phyloP scores from a whole-genome alignment of 495 filamentous ascomycete genomes.

The Hypomontagnella submonticulosa region DNA sequence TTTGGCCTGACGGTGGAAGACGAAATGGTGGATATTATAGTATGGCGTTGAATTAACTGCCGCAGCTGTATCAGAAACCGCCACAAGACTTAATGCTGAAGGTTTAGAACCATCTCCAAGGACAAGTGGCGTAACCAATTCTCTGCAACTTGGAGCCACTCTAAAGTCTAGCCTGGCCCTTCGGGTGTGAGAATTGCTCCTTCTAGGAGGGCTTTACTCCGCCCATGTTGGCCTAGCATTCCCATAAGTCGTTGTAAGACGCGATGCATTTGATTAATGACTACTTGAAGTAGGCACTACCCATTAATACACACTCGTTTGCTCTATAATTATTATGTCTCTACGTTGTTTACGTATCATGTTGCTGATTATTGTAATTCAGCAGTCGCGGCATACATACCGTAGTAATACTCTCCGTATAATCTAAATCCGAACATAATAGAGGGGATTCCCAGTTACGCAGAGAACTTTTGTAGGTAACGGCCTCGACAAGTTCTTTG shows the following conservation, averaged over 20 bases:
- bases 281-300: conserved; percentile 22
- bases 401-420: no score
- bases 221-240: conserved; percentile 13
- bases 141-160: conserved; percentile 10
- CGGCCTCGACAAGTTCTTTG: no score
- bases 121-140: conserved; percentile 9
- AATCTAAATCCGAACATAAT: no score
- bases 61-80: background rate
- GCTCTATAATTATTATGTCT: conserved; percentile 2
- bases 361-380: no score
- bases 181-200: conserved; percentile 4
- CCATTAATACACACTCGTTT: conserved; percentile 41
- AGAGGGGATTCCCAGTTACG: no score
- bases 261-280: conserved; percentile 28
- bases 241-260: conserved; percentile 14
- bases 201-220: conserved; percentile 12
- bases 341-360: background rate
- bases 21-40: conserved; percentile 5
- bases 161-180: conserved; percentile 9
- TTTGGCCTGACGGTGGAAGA: conserved; percentile 31
- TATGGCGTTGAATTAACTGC: conserved; percentile 6
- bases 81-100: conserved; percentile 4
- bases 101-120: conserved; percentile 5
- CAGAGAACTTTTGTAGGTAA: no score
- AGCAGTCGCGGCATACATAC: no score